phyloP scores from a whole-genome alignment of 192 early-diverging fungal species.

The Chytriomyces sp. region DNA sequence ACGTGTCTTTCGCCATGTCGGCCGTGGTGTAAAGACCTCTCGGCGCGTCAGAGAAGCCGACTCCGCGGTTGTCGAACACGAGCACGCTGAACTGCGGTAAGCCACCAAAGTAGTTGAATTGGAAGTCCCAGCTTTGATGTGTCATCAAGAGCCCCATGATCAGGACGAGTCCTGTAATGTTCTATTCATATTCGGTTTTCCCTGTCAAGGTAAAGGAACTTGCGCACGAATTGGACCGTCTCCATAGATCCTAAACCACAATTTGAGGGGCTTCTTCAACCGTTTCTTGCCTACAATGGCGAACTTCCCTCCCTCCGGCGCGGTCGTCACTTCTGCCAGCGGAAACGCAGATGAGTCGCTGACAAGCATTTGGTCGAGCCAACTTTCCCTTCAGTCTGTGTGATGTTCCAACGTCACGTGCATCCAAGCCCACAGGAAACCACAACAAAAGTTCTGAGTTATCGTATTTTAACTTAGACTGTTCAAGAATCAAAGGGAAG shows the following conservation, averaged over 20 bases:
- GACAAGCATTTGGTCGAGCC: no score
- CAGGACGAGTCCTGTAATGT: no score
- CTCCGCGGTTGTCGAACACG: slow-evolving; percentile 87
- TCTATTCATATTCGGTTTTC: no score
- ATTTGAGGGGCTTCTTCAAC: slow-evolving; percentile 44
- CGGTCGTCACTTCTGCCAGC: no score
- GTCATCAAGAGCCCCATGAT: slow-evolving; percentile 65
- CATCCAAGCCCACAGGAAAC: no score
- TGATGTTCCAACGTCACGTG: no score
- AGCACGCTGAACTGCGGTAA: slow-evolving; percentile 70
- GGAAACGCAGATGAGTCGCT: no score
- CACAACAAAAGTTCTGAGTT: no score
- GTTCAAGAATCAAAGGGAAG: neutral
- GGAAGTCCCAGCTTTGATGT: slow-evolving; percentile 49
- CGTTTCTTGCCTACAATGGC: slow-evolving; percentile 38
- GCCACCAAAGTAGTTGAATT: slow-evolving; percentile 67
- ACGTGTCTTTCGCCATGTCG: slow-evolving; percentile 79
- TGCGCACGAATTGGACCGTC: slow-evolving; percentile 64
- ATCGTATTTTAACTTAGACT: no score
- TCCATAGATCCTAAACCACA: slow-evolving; percentile 83
- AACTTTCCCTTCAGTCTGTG: no score
- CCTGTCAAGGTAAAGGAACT: no score
- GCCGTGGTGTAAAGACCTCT: slow-evolving; percentile 59
- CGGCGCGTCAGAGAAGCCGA: slow-evolving; percentile 58
- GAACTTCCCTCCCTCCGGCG: neutral